Evolutionary conservation across 768 basidiomycete species (phyloP).

Genomic region (Suillus clintonianus): DNA sequence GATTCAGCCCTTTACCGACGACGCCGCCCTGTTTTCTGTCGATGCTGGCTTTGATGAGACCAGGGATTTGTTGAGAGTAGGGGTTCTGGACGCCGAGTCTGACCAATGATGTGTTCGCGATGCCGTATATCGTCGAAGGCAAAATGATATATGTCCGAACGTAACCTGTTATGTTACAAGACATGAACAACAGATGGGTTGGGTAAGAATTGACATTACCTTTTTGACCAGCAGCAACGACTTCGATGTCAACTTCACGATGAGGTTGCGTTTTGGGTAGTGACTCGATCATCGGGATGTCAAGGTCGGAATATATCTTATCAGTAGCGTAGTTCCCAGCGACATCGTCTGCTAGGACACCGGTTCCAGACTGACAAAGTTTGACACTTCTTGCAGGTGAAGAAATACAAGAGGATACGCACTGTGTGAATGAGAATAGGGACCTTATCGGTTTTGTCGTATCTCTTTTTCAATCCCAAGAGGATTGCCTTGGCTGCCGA

Average conservation of each 20-base stretch:
- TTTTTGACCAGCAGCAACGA: constrained; percentile 50
- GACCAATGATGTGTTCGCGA: constrained; percentile 48
- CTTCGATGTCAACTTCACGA: constrained; percentile 48
- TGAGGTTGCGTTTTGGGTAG: constrained; percentile 48
- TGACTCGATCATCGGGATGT: constrained; percentile 44
- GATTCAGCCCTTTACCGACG: constrained; percentile 57
- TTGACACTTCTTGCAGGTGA: constrained; percentile 10
- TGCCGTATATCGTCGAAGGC: constrained; percentile 61
- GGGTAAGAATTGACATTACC: constrained; percentile 28
- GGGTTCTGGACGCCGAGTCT: constrained; percentile 54
- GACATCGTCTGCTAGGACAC: constrained; percentile 31
- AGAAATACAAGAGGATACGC: constrained; percentile 16
- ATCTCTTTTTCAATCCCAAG: constrained; percentile 47
- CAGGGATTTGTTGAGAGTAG: constrained; percentile 54
- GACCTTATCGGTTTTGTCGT: constrained; percentile 38
- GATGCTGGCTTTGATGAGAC: constrained; percentile 45
- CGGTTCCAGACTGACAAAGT: constrained; percentile 46
- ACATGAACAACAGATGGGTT: neutral
- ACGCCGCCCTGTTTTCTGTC: constrained; percentile 52
- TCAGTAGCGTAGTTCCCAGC: constrained; percentile 40
- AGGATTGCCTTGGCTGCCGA: constrained; percentile 45
- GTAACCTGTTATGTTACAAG: constrained; percentile 42
- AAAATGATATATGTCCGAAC: constrained; percentile 51
- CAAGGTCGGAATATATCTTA: constrained; percentile 50
- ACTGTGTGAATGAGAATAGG: constrained; percentile 65